Percentiles rank a stretch among this genome's conserved stretches.
phyloP scores from a whole-genome alignment of 2,329 filamentous ascomycete species.

The Hypoxylon sp. region DNA sequence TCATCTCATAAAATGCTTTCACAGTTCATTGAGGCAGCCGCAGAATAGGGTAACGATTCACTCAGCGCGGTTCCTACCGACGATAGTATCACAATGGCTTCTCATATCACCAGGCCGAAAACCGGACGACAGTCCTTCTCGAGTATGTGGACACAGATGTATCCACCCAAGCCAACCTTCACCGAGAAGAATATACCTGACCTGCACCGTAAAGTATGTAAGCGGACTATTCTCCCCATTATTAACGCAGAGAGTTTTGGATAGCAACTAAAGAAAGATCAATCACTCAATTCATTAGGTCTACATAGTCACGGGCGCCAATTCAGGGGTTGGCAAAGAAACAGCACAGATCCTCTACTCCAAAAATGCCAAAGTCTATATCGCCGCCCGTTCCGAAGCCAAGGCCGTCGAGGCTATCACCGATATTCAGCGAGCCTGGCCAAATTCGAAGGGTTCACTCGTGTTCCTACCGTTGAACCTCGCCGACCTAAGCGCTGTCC shows the following conservation, averaged over 20 bases:
- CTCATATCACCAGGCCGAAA: too few relatives aligned
- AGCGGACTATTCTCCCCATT: too few relatives aligned
- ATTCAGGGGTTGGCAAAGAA: conserved; percentile 54
- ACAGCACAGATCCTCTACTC: conserved; percentile 55
- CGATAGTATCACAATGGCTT: too few relatives aligned
- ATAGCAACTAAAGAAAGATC: too few relatives aligned
- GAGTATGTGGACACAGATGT: neutral
- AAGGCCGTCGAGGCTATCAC: conserved; percentile 55
- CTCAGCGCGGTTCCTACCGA: too few relatives aligned
- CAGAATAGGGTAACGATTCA: too few relatives aligned
- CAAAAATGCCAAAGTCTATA: conserved; percentile 57
- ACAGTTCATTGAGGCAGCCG: too few relatives aligned
- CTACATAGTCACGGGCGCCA: conserved; percentile 33
- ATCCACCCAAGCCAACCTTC: conserved; percentile 15
- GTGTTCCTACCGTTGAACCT: conserved; percentile 53
- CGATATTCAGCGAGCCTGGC: conserved; percentile 48
- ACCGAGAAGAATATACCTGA: conserved; percentile 23
- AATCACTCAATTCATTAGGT: conserved; percentile 19
- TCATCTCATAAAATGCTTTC: too few relatives aligned
- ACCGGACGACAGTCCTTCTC: too few relatives aligned
- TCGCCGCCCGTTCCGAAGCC: conserved; percentile 54
- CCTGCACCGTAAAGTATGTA: conserved; percentile 15
- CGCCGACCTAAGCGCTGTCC: conserved; percentile 52
- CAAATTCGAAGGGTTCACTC: conserved; percentile 47
- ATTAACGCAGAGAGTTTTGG: too few relatives aligned